phyloP scores from a whole-genome alignment of 2,329 filamentous ascomycete genomes.

The Capronia coronata region DNA sequence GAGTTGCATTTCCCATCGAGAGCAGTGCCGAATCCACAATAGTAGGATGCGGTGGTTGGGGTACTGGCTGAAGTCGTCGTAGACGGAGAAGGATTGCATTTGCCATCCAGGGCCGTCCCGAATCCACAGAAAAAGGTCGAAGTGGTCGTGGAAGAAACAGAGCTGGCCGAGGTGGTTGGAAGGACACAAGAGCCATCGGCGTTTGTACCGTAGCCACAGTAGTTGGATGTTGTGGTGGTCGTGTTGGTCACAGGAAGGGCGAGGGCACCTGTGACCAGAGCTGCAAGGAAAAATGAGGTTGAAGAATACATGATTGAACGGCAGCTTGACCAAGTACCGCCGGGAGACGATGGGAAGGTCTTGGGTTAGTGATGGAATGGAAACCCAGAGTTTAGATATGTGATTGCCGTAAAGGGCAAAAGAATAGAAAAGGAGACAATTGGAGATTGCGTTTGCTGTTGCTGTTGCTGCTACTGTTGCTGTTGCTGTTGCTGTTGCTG shows the following conservation, averaged over 20 bases:
- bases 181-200: conserved; percentile 15
- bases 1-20: conserved; percentile 17
- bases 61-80: conserved; percentile 2
- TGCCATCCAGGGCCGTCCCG: conserved; percentile 15
- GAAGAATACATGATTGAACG: conserved; percentile 15
- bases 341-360: neutral
- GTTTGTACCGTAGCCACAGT: conserved; percentile 17
- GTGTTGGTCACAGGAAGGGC: conserved; percentile 10
- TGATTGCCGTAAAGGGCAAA: neutral
- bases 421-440: conserved; percentile 1
- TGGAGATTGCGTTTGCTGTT: no score
- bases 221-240: conserved; percentile 14
- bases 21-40: conserved; percentile 16
- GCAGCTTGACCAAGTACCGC: no score
- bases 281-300: conserved; percentile 9
- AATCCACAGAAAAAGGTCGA: conserved; percentile 13
- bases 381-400: no score
- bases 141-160: conserved; percentile 5
- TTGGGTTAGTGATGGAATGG: neutral
- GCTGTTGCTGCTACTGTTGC: neutral
- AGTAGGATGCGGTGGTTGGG: conserved; percentile 7
- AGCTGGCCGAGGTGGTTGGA: conserved; percentile 5
- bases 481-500: conserved; percentile 2
- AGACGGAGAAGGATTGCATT: conserved; percentile 8
- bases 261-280: conserved; percentile 8